Percentiles rank a stretch among this genome's conserved stretches.
Evolutionary conservation across 2,329 filamentous ascomycete species (phyloP).

Genomic region (Exophiala lecanii-corni): DNA sequence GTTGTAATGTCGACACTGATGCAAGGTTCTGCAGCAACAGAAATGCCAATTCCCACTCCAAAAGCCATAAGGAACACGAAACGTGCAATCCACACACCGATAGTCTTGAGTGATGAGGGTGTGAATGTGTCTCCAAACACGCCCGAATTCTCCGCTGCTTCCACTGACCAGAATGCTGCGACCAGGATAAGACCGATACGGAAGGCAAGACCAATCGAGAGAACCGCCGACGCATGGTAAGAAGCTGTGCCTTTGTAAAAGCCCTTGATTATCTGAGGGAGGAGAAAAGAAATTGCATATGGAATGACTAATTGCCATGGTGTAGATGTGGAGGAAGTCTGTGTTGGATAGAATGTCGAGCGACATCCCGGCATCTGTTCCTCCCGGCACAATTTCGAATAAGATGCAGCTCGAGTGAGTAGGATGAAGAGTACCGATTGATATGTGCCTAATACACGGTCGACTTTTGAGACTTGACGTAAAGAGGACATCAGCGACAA

Average conservation of each 20-base stretch:
- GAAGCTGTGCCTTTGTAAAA: conserved; percentile 80
- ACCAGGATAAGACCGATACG: conserved; percentile 69
- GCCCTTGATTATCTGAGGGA: conserved; percentile 70
- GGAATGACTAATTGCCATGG: conserved; percentile 79
- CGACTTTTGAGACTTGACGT: conserved; percentile 60
- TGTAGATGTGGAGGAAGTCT: conserved; percentile 85
- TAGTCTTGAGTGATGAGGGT: conserved; percentile 62
- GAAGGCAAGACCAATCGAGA: conserved; percentile 73
- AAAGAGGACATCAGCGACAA: conserved; percentile 71
- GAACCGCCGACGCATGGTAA: conserved; percentile 77
- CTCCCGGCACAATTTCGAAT: conserved; percentile 89
- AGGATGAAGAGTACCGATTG: conserved; percentile 80
- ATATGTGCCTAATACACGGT: conserved; percentile 72
- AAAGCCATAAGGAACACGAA: conserved; percentile 73
- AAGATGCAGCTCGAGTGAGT: conserved; percentile 73
- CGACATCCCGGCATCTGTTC: conserved; percentile 97
- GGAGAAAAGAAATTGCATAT: conserved; percentile 60
- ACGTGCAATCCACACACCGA: conserved; percentile 74
- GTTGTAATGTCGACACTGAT: conserved; percentile 60
- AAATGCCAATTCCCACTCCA: conserved; percentile 78
- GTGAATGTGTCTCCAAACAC: conserved; percentile 64
- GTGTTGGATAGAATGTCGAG: conserved; percentile 92
- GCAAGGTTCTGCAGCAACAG: conserved; percentile 78
- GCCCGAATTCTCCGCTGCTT: conserved; percentile 79
- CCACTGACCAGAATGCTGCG: conserved; percentile 80